Base-by-base conservation (phyloP, 2,329 filamentous ascomycete species). In the Helotiales sp. region DNA sequence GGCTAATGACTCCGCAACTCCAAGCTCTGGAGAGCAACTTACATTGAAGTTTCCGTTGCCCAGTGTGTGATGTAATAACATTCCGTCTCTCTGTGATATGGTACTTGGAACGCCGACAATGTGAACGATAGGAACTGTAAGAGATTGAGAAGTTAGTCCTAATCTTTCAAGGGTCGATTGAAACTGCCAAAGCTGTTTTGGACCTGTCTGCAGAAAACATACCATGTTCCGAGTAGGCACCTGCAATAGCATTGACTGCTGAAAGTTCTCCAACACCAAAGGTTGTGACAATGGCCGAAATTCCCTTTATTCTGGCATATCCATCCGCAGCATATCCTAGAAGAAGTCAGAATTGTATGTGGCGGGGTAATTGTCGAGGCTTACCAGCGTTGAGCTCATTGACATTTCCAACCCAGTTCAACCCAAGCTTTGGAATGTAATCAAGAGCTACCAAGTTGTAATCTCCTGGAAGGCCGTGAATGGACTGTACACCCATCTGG, bases 1-100 rank as follows among this genome's bases (percentile, higher is more conserved):
- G n/a, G 15, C 15, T n/a, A 5, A 4, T 43, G 17, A 1, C 3
- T 20, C 15, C 20, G 15, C 17, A n/a, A 20, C 5, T 5, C 15
- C n/a, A 6, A n/a, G 40, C 17, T 20, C n/a, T 24, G 2, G 0
- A 32, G n/a, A 30, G 34, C 2, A 28, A 26, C 61, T 55, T 26
- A 69, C 91, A 68, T 91, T 89, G 79, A 92, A 96, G 80, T 96
- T 90, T 67, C 93, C 90, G 73, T 92, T 91, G 64, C 88, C 89
- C 1, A 93, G 86, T 0, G 90, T 92, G 78, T 93, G 91, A 77
- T 93, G 90, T 62, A 88, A 78, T 32, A 86, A 75, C 73, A 80
- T 79, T 49, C 82, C 82, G 69, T 79, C 77, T 65, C 78, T 79
- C 72, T 86, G 83, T 6, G 81, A 81, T 17, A 78, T 69, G 13